Base-by-base conservation (phyloP, 1,139 yeast genomes). In the Geotrichum bryndzae region DNA sequence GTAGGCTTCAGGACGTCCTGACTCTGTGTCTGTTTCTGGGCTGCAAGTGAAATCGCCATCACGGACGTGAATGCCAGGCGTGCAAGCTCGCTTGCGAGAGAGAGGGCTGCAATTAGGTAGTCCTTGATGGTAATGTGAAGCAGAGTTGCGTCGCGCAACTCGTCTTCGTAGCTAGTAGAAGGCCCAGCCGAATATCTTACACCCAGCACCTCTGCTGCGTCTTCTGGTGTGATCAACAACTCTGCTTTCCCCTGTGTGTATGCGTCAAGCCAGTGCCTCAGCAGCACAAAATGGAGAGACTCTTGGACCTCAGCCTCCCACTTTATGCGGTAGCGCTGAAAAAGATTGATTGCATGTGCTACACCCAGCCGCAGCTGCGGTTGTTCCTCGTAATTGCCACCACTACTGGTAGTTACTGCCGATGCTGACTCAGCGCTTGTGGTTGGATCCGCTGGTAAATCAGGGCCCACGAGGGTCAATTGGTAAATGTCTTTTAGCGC, bases 11-110 rank as follows among this genome's bases (percentile, higher is more conserved):
- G 53, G 22, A 35, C 52, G 25, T 35, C 29, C 46, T 58, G 58
- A 35, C 25, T 48, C 35, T 58, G 62, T 11, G n/a, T 55, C 48
- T 41, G 48, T 6, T 41, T n/a, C 29, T 35, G 29, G 25, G 55
- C 25, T 33, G 38, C 35, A n/a, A 33, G 46, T 2, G 71, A 69
- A 11, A 69, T 65, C 5, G 68, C 61, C 22, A 73, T 71, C 22
- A 73, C 76, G 0, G 72, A 66, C 57, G 70, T 74, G 61, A 68
- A 66, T 1, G 75, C 72, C 51, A 74, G 65, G 25, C 76, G 65
- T 0, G 74, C 65, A 51, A 73, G 62, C 59, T 72, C 75, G 52
- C 68, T 69, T 55, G 71, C 63, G 53, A 73, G 62, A 3, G 69
- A 59, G 18, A 74, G 66, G 4, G 68, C 66, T 0, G 73, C 73